phyloP scores from a whole-genome alignment of 768 basidiomycete genomes.

The Xerocomellus amylosporus region DNA sequence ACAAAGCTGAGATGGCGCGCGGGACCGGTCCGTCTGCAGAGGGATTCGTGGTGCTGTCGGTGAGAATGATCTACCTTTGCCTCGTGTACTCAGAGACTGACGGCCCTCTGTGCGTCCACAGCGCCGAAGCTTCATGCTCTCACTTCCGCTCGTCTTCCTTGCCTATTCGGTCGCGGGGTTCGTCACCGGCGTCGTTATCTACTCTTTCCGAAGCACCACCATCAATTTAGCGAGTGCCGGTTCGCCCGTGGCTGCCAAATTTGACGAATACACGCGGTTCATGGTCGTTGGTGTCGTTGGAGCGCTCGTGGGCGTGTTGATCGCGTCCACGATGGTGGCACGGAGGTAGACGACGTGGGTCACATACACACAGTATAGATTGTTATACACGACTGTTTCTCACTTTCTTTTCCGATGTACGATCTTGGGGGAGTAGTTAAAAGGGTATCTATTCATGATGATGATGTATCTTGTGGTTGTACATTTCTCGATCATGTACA shows the following conservation, averaged over 20 bases:
- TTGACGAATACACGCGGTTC: conserved; percentile 62
- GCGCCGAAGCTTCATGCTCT: conserved; percentile 58
- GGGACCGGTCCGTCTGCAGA: conserved; percentile 45
- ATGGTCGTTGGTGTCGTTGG: conserved; percentile 63
- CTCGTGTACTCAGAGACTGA: background rate
- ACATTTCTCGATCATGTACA: background rate
- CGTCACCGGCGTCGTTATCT: conserved; percentile 60
- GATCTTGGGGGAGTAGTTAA: background rate
- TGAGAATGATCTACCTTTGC: conserved; percentile 24
- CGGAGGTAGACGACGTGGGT: conserved; percentile 13
- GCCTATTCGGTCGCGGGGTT: conserved; percentile 70
- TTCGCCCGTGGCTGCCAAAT: conserved; percentile 38
- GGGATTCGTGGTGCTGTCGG: conserved; percentile 55
- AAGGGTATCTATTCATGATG: conserved; percentile 8
- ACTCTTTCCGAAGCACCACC: conserved; percentile 56
- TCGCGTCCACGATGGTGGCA: conserved; percentile 43
- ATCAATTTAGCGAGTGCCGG: conserved; percentile 36
- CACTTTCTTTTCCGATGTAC: background rate
- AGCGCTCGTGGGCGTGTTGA: conserved; percentile 58
- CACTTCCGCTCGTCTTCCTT: conserved; percentile 71
- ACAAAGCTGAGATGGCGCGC: conserved; percentile 63
- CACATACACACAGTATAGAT: background rate
- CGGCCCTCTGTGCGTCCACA: conserved; percentile 8
- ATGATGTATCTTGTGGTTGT: background rate
- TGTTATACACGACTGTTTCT: background rate